Percentiles rank a stretch among this genome's conserved stretches.
Evolutionary conservation across 2,329 filamentous ascomycete species (phyloP).

Genomic region (Cladosporium sp.): DNA sequence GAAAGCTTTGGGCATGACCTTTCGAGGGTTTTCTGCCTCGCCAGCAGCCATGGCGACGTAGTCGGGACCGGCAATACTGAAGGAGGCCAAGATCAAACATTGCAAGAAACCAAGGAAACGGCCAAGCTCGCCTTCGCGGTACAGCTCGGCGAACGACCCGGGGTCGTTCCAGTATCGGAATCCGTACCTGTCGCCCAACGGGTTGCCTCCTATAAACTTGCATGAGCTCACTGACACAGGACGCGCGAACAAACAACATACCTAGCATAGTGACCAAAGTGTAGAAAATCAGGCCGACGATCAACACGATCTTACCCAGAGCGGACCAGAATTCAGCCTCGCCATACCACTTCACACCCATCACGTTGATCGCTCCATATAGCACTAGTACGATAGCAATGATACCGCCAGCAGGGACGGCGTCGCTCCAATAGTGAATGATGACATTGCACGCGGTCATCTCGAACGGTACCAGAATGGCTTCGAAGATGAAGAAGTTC

Average conservation of each 20-base stretch:
- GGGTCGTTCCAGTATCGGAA: slow-evolving; percentile 67
- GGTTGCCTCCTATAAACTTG: slow-evolving; percentile 55
- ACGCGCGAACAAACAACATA: background rate
- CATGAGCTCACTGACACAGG: background rate
- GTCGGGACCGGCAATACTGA: slow-evolving; percentile 64
- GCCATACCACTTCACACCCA: slow-evolving; percentile 71
- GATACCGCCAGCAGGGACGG: slow-evolving; percentile 52
- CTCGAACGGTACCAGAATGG: slow-evolving; percentile 46
- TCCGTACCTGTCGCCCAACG: slow-evolving; percentile 64
- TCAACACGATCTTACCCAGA: slow-evolving; percentile 60
- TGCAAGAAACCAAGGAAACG: slow-evolving; percentile 71
- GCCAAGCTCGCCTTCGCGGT: slow-evolving; percentile 65
- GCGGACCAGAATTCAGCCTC: slow-evolving; percentile 68
- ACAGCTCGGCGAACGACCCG: slow-evolving; percentile 50
- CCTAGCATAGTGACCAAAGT: slow-evolving; percentile 79
- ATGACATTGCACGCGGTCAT: slow-evolving; percentile 41
- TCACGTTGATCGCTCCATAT: slow-evolving; percentile 61
- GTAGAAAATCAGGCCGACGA: slow-evolving; percentile 67
- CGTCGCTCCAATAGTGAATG: slow-evolving; percentile 33
- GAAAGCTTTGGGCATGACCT: slow-evolving; percentile 67
- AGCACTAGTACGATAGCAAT: slow-evolving; percentile 57
- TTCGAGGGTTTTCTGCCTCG: slow-evolving; percentile 67
- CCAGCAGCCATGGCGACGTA: slow-evolving; percentile 64
- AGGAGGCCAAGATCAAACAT: slow-evolving; percentile 67
- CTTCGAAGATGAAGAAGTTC: slow-evolving; percentile 40